phyloP scores from a whole-genome alignment of 352 stramenopile genomes.

The Pythium coloratum region DNA sequence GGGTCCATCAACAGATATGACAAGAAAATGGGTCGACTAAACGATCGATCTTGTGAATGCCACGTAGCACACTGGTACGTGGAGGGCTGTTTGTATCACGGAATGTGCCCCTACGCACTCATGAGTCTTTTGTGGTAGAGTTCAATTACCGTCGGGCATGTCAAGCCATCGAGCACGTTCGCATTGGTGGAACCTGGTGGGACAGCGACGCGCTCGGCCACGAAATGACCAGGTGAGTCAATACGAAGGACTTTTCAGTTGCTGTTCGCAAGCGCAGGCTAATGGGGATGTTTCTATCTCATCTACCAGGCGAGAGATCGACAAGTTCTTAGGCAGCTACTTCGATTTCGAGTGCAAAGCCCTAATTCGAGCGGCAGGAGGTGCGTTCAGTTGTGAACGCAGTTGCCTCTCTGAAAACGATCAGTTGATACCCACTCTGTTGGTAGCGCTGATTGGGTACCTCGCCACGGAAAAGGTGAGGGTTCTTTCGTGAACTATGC shows the following conservation, averaged over 20 bases:
- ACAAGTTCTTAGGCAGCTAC: conserved; percentile 67
- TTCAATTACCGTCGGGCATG: conserved; percentile 77
- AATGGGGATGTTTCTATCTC: background rate
- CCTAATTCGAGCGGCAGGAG: conserved; percentile 74
- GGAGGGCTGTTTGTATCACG: background rate
- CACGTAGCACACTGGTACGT: conserved; percentile 42
- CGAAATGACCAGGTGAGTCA: conserved; percentile 29
- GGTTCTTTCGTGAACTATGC: background rate
- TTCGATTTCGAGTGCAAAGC: conserved; percentile 81
- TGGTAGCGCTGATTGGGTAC: conserved; percentile 64
- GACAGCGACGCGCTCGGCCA: conserved; percentile 28
- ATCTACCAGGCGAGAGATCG: conserved; percentile 46
- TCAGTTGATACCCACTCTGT: background rate
- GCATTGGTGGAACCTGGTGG: conserved; percentile 46
- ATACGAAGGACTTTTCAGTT: background rate
- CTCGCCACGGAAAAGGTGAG: conserved; percentile 68
- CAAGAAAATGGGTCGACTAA: background rate
- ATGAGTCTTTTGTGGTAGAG: conserved; percentile 37
- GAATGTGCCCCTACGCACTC: background rate
- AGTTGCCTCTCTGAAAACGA: too few relatives aligned
- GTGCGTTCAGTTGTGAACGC: conserved; percentile 26
- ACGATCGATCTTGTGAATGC: background rate
- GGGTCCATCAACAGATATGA: conserved; percentile 14
- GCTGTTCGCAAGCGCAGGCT: background rate
- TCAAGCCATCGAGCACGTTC: conserved; percentile 64